These are phyloP conservation scores for Colletotrichum spaethianum DNA, from an alignment of 2,329 filamentous ascomycete genomes.

Conservation along the genomic window DNA sequence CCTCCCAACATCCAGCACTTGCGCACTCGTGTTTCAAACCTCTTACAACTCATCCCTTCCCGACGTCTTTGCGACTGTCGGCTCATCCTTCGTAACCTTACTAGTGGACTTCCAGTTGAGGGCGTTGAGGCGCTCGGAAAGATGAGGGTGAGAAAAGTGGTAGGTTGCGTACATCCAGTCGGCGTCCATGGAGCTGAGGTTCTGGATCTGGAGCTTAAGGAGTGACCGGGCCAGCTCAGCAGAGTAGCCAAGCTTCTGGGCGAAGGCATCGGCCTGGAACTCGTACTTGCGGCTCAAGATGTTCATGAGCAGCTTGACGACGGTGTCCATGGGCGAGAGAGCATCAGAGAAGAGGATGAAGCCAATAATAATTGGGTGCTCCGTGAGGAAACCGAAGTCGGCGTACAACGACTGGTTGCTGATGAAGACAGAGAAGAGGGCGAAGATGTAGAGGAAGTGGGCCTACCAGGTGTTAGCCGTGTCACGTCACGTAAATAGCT, in stretches of 20 bases:
- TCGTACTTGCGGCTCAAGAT: conserved; percentile 94
- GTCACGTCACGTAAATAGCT: background rate
- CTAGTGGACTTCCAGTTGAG: conserved; percentile 84
- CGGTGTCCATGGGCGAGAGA: conserved; percentile 92
- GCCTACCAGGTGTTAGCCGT: conserved; percentile 64
- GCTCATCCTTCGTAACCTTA: conserved; percentile 58
- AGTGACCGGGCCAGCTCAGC: conserved; percentile 87
- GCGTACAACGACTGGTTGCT: conserved; percentile 93
- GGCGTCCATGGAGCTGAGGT: conserved; percentile 97
- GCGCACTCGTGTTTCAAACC: background rate
- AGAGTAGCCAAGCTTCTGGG: conserved; percentile 85
- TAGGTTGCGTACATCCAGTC: conserved; percentile 99
- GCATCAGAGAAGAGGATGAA: conserved; percentile 98
- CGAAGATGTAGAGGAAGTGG: conserved; percentile 97
- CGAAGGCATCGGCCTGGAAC: conserved; percentile 96
- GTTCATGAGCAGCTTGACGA: conserved; percentile 97
- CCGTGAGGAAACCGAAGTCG: conserved; percentile 87
- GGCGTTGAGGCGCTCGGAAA: conserved; percentile 92
- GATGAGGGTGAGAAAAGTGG: conserved; percentile 97
- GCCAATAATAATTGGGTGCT: conserved; percentile 94
- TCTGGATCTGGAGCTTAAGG: conserved; percentile 98
- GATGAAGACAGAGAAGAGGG: conserved; percentile 96
- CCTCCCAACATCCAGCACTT: background rate
- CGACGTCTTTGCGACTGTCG: conserved; percentile 75
- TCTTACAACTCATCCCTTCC: conserved; percentile 82